Percentiles rank a stretch among this genome's conserved stretches.
Conservation (phyloP, 805 yeast genomes). For the Saccharomycopsis sp. region DNA sequence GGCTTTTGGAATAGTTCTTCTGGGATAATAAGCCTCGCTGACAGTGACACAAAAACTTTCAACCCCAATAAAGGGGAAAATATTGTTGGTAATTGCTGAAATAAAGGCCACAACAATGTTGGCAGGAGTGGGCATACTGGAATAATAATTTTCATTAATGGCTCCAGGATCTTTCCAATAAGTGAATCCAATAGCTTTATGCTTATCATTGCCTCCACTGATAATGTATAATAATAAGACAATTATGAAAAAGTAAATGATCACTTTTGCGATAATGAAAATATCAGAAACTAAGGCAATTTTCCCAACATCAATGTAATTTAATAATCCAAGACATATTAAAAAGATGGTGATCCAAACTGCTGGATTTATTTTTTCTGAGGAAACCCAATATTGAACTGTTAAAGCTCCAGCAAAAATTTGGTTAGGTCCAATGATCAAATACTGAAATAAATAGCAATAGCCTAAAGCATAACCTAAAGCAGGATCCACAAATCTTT, state of each 20-base stretch:
- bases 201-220: slow-evolving; percentile 34
- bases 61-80: slow-evolving; percentile 40
- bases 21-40: slow-evolving; percentile 39
- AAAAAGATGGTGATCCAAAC: slow-evolving; percentile 45
- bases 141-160: slow-evolving; percentile 27
- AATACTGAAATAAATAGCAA: slow-evolving; percentile 45
- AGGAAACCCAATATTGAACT: slow-evolving; percentile 38
- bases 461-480: slow-evolving; percentile 56
- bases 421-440: slow-evolving; percentile 41
- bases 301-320: slow-evolving; percentile 47
- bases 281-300: slow-evolving; percentile 27
- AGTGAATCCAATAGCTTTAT: slow-evolving; percentile 25
- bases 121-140: slow-evolving; percentile 21
- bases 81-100: slow-evolving; percentile 44
- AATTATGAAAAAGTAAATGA: slow-evolving; percentile 30
- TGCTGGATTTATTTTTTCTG: slow-evolving; percentile 33
- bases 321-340: slow-evolving; percentile 34
- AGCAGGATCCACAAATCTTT: slow-evolving; percentile 49
- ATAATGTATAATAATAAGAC: slow-evolving; percentile 29
- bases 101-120: slow-evolving; percentile 43
- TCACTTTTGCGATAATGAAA: slow-evolving; percentile 29
- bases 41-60: slow-evolving; percentile 40
- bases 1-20: slow-evolving; percentile 41
- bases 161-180: slow-evolving; percentile 38
- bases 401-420: slow-evolving; percentile 45